phyloP scores from a whole-genome alignment of 2,329 filamentous ascomycete genomes.

The Arthrobotrys sphaeroides region DNA sequence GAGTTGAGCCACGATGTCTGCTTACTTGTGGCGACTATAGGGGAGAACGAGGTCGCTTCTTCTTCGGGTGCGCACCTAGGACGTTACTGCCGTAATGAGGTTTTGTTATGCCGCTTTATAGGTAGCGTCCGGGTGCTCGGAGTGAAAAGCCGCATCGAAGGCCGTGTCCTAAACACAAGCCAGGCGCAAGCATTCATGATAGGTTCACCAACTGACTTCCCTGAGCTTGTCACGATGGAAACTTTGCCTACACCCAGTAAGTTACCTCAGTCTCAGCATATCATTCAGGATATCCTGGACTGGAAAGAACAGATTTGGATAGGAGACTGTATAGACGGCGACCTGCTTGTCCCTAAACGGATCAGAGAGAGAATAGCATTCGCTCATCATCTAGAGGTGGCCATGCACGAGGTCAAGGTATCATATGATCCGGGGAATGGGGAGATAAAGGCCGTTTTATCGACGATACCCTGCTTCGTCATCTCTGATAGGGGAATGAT shows the following conservation, averaged over 20 bases:
- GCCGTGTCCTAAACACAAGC: not conserved
- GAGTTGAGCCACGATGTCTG: not conserved
- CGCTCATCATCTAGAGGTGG: not conserved
- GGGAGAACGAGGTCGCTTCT: not conserved
- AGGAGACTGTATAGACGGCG: not conserved
- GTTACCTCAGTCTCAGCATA: not conserved
- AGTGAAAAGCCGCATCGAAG: not conserved
- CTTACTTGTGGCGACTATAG: not conserved
- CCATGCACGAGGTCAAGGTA: constrained; percentile 1
- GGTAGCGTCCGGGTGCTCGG: not conserved
- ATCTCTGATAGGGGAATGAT: not conserved
- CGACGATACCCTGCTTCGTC: not conserved
- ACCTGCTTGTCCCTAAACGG: not conserved
- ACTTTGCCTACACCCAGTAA: not conserved
- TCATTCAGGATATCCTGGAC: not conserved
- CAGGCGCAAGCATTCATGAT: not conserved
- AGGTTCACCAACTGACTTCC: not conserved
- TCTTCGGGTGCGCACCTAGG: not conserved
- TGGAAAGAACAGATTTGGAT: constrained; percentile 7
- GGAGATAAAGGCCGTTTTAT: not conserved
- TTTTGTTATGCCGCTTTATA: not conserved
- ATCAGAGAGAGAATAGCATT: not conserved
- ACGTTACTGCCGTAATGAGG: not conserved
- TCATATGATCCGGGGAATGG: not conserved
- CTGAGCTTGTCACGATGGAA: not conserved